Base-by-base conservation (phyloP, 768 basidiomycete species). In the Lyophyllum decastes region DNA sequence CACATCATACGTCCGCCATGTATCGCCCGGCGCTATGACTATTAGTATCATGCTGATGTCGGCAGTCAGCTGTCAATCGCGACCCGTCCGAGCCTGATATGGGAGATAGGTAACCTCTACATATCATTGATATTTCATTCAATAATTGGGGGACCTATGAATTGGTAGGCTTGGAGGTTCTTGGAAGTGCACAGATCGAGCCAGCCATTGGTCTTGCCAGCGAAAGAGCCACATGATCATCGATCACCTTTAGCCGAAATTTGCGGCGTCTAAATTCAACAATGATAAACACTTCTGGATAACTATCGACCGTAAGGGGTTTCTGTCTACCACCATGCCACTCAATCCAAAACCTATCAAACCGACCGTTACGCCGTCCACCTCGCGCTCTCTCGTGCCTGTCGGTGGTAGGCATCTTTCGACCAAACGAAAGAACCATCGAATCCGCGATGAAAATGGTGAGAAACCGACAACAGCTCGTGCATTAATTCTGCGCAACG, bases 401-500 rank as follows among this genome's bases (percentile, higher is more conserved):
- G 72, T 80, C 12, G 87, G 87, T n/a, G 79, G 82, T 12, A 76
- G 77, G 59, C 76, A 86, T 49, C 72, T 89, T 34, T 69, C 74
- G 41, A 60, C 64, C 16, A 75, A 70, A 52, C 58, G 65, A 40
- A 65, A 40, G 56, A 60, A 71, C 40, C 63, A 66, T 48, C 66
- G 61, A 9, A 81, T 81, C 60, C 78, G 81, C 52, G 77, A 82
- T 51, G 77, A 76, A 65, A 71, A 82, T 60, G 79, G 80, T 33
- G 72, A 81, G 55, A 79, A 78, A 61, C 88, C 87, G 0, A 83
- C 86, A 1, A 91, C 90, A 0, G 77, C 82, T n/a, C 84, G 87
- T 43, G 90, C 91, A 25, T 78, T 92, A 53, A 69, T 91, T 54
- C 72, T 92, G 61, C 82, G 91, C 61, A 88, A 90, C 65, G 88